A percentile compares a stretch with the other conserved stretches of the same genome.
These are phyloP conservation scores for Cordia subcordata DNA, from an alignment of 257 asterid species.

Conservation along the genomic window DNA sequence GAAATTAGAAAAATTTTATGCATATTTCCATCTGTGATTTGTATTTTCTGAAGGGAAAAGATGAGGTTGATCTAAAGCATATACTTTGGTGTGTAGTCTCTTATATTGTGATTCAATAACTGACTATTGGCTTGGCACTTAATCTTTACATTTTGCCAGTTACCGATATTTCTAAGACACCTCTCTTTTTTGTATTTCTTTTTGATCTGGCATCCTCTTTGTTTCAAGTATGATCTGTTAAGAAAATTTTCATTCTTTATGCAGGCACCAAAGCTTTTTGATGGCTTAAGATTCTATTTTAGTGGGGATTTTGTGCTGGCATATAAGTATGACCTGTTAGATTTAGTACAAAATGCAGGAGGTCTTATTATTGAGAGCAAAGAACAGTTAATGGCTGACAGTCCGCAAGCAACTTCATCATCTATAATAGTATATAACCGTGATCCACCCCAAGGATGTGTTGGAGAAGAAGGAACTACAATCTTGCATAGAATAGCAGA, in stretches of 20 bases:
- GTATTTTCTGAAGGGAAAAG: too few relatives aligned
- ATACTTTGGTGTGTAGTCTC: too few relatives aligned
- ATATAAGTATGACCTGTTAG: conserved; percentile 56
- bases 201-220: neutral
- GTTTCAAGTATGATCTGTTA: neutral
- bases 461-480: conserved; percentile 30
- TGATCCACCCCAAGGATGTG: conserved; percentile 33
- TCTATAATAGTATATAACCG: conserved; percentile 46
- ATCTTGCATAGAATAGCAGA: conserved; percentile 33
- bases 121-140: too few relatives aligned
- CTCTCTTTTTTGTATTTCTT: too few relatives aligned
- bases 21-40: too few relatives aligned
- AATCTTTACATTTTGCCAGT: too few relatives aligned
- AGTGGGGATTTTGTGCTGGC: conserved; percentile 55
- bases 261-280: conserved; percentile 77
- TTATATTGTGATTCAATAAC: too few relatives aligned
- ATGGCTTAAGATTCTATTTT: conserved; percentile 51
- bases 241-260: neutral
- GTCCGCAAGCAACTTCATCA: conserved; percentile 15
- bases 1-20: neutral
- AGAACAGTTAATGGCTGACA: conserved; percentile 30
- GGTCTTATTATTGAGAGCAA: conserved; percentile 39
- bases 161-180: too few relatives aligned
- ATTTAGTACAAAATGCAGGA: conserved; percentile 65
- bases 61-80: too few relatives aligned